Evolutionary conservation across 805 yeast species (phyloP), one percentile per base, ranked within the genome.

Genomic region (Maudiozyma bulderi): DNA sequence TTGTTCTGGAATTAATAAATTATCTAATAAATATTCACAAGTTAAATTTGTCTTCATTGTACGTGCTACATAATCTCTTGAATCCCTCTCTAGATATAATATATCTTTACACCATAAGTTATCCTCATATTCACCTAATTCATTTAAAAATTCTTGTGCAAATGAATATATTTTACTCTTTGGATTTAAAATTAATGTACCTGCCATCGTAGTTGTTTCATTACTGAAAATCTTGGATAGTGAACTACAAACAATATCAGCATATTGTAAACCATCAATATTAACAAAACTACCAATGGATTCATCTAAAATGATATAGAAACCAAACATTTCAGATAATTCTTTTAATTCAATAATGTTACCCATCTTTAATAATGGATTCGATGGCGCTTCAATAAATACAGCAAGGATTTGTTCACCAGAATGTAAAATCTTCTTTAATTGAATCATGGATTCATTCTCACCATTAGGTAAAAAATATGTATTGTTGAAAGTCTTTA

Each of bases 311-410:
- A 86, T 86, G 34, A 93, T 80, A 13, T 82, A 81, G 67, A 93
- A 93, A 2, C 76, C 74, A 68, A 75, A 86, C 56, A 82, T 72
- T 51, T 78, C 78, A 3, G 95, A 81, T 48, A 93, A 73, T 48
- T 73, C 62, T 49, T 83, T 75, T 50, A 89, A 76, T 56, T 81
- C 76, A 40, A 64, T 63, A 59, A 93, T 69, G 62, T 95, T 79
- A 1, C 96, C 95, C 43, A 95, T 84, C 60, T 81, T 84, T 53
- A 95, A 71, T 52, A 90, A 70, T n/a, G 98, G 98, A 65, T 90
- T 90, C 0, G 96, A 84, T 1, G 99, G 99, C 52, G 95, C 84
- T 66, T 93, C 99, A 63, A 96, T 84, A 61, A 87, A 86, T 38
- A 93, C 74, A 0, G 86, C 86, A 55, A 86, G 64, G n/a, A 86